A percentile compares a stretch with the other conserved stretches of the same genome.
These are phyloP conservation scores for Sanghuangporus weigelae DNA, from an alignment of 1,284 basidiomycete genomes.

Conservation along the genomic window DNA sequence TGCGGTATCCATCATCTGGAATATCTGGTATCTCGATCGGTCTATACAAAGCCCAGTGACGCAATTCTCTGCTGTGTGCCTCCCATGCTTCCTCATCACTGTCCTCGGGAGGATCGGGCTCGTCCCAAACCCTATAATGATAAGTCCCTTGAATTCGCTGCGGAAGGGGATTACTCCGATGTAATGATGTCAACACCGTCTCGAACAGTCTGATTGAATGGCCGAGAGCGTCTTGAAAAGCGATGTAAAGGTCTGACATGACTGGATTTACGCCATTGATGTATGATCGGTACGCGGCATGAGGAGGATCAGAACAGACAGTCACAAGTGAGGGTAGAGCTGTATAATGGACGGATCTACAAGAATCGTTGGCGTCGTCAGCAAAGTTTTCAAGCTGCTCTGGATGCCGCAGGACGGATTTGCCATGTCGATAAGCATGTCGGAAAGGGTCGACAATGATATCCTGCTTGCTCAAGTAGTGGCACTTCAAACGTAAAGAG, in stretches of 20 bases:
- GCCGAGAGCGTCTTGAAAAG: slow-evolving; percentile 28
- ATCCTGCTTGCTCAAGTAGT: slow-evolving; percentile 25
- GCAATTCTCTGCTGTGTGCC: slow-evolving; percentile 34
- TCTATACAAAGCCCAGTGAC: slow-evolving; percentile 38
- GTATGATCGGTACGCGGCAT: slow-evolving; percentile 39
- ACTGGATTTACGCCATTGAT: slow-evolving; percentile 51
- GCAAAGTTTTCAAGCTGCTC: neutral
- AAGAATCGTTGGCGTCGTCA: neutral
- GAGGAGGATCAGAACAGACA: slow-evolving; percentile 28
- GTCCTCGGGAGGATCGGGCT: slow-evolving; percentile 42
- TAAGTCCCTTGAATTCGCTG: slow-evolving; percentile 38
- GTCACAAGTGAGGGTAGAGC: slow-evolving; percentile 43
- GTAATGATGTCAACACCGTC: slow-evolving; percentile 45
- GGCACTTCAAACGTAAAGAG: slow-evolving; percentile 22
- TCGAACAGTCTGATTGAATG: slow-evolving; percentile 46
- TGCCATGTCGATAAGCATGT: slow-evolving; percentile 8
- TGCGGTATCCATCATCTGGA: slow-evolving; percentile 35
- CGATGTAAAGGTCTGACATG: slow-evolving; percentile 26
- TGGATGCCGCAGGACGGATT: neutral
- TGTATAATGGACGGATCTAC: slow-evolving; percentile 32
- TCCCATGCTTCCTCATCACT: slow-evolving; percentile 45
- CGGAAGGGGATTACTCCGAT: slow-evolving; percentile 39
- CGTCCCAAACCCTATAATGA: slow-evolving; percentile 41
- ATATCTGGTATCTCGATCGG: slow-evolving; percentile 44
- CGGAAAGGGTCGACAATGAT: slow-evolving; percentile 13